These are phyloP conservation scores for Dichotomocladium elegans DNA, from an alignment of 371 early-diverging fungal genomes.

Conservation along the genomic window DNA sequence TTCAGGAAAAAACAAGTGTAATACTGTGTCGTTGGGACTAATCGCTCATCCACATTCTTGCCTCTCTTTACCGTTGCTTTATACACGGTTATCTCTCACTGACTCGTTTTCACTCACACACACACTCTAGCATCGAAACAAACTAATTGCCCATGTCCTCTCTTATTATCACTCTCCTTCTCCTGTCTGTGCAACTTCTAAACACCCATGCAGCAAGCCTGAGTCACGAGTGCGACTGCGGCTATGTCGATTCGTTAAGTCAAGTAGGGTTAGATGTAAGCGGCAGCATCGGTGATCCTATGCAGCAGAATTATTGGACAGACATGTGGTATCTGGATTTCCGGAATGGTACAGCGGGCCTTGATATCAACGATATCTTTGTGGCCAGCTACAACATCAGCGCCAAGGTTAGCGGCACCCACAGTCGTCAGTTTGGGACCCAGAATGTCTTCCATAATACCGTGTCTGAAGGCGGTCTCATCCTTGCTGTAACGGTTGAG, in stretches of 20 bases:
- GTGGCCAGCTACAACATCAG: slow-evolving; percentile 17
- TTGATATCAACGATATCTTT: slow-evolving; percentile 8
- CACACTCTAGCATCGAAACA: no score
- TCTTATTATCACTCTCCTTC: no score
- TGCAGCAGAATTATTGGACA: slow-evolving; percentile 8
- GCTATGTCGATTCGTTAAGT: slow-evolving; percentile 14
- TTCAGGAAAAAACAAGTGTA: no score
- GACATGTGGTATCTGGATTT: slow-evolving; percentile 24
- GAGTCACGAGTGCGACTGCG: slow-evolving; percentile 15
- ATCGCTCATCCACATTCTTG: no score
- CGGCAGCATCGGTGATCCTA: no score
- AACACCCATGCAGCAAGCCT: neutral
- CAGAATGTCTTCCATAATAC: slow-evolving; percentile 11
- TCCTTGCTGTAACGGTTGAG: slow-evolving; percentile 12
- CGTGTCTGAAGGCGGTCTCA: neutral
- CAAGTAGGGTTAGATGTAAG: no score
- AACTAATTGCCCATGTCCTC: no score
- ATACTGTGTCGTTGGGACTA: no score
- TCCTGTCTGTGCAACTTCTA: no score
- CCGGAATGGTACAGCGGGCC: neutral
- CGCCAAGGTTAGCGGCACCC: slow-evolving; percentile 13
- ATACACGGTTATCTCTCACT: no score
- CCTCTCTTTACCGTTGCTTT: no score
- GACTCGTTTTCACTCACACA: no score
- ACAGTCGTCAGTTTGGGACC: slow-evolving; percentile 5